Percentiles rank a stretch among this genome's conserved stretches.
These are phyloP conservation scores for Fraxinus greggii DNA, from an alignment of 305 asterid genomes.

Conservation along the genomic window DNA sequence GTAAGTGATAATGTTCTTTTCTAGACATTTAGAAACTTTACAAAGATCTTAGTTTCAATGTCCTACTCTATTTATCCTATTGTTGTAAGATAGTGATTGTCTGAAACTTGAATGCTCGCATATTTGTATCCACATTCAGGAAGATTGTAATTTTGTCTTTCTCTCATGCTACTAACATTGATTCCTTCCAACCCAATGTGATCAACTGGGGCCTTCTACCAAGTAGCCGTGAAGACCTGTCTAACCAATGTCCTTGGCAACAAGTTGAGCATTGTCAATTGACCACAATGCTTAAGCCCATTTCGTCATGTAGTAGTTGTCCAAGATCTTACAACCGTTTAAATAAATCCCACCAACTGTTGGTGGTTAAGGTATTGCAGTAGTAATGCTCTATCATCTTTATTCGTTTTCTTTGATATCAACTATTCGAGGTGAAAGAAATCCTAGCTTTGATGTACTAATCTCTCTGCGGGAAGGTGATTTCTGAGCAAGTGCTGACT, in stretches of 20 bases:
- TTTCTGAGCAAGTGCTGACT: neutral
- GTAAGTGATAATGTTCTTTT: slow-evolving; percentile 50
- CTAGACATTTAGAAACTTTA: slow-evolving; percentile 17
- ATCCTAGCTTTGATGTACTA: neutral
- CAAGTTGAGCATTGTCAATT: neutral
- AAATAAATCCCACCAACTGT: neutral
- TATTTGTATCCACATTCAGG: neutral
- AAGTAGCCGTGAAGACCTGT: neutral
- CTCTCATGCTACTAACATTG: slow-evolving; percentile 9
- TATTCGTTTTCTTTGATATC: neutral
- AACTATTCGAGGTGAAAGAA: neutral
- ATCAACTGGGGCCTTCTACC: slow-evolving; percentile 9
- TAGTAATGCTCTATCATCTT: neutral
- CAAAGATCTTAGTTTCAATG: neutral
- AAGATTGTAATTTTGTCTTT: slow-evolving; percentile 2
- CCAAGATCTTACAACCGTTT: neutral
- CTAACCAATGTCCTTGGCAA: neutral
- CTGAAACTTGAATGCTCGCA: neutral
- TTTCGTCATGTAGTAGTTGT: slow-evolving; percentile 5
- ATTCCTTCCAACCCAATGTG: neutral
- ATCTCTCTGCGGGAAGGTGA: neutral
- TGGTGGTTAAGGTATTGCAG: slow-evolving; percentile 14
- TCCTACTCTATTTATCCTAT: neutral
- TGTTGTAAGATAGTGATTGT: neutral
- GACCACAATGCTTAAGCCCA: slow-evolving; percentile 3